A percentile compares a stretch with the other conserved stretches of the same genome.
Evolutionary conservation across 2,329 filamentous ascomycete genomes (phyloP).

Genomic region (Ceratocystis papillata): DNA sequence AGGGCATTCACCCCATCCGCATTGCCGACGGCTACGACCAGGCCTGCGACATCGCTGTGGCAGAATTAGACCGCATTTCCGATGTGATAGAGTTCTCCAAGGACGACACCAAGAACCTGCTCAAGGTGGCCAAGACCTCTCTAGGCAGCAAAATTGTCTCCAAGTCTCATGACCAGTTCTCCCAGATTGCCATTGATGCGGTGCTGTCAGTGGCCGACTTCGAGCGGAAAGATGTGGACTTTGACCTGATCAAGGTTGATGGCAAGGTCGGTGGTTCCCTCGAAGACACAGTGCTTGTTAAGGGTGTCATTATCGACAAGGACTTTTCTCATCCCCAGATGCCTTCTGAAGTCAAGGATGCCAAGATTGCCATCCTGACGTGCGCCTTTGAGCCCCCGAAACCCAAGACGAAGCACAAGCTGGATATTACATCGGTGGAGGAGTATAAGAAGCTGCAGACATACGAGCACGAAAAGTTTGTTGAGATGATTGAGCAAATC

Average conservation of each 20-base stretch:
- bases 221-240: slow-evolving; percentile 93
- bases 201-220: slow-evolving; percentile 93
- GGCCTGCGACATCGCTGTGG: slow-evolving; percentile 91
- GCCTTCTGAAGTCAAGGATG: slow-evolving; percentile 88
- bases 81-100: slow-evolving; percentile 79
- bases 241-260: slow-evolving; percentile 98
- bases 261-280: slow-evolving; percentile 92
- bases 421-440: slow-evolving; percentile 92
- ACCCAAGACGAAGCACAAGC: slow-evolving; percentile 99
- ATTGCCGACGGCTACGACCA: slow-evolving; percentile 98
- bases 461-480: slow-evolving; percentile 93
- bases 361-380: slow-evolving; percentile 93
- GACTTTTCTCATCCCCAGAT: slow-evolving; percentile 99
- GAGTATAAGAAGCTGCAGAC: slow-evolving; percentile 97
- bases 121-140: slow-evolving; percentile 91
- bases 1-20: slow-evolving; percentile 96
- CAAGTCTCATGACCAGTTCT: slow-evolving; percentile 96
- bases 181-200: slow-evolving; percentile 92
- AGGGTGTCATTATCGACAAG: slow-evolving; percentile 98
- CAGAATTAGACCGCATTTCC: slow-evolving; percentile 83
- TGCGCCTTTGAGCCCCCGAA: slow-evolving; percentile 98
- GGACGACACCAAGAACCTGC: slow-evolving; percentile 70
- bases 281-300: slow-evolving; percentile 87
- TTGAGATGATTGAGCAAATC: slow-evolving; percentile 97
- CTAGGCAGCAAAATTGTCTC: slow-evolving; percentile 98